Percentiles rank a stretch among this genome's conserved stretches.
phyloP scores from a whole-genome alignment of 805 yeast genomes.

The Torulaspora delbrueckii region DNA sequence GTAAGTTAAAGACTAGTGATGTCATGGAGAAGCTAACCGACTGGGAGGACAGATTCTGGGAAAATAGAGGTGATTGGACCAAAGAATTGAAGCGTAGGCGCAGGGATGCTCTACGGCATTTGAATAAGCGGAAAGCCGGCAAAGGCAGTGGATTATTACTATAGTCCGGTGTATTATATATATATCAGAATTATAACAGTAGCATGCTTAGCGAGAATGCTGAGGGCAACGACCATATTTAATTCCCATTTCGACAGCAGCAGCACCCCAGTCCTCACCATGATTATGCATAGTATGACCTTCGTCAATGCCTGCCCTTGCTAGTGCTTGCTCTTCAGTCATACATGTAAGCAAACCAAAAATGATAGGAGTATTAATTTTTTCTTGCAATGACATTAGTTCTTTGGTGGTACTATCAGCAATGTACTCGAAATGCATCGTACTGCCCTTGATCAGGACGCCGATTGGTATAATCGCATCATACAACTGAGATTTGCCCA shows the following conservation, averaged over 20 bases:
- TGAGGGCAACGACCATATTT: constrained; percentile 37
- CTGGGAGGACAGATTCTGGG: constrained; percentile 80
- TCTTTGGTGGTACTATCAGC: constrained; percentile 85
- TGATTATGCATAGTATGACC: constrained; percentile 72
- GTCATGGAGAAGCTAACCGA: constrained; percentile 37
- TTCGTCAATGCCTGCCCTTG: constrained; percentile 85
- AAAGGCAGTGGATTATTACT: constrained; percentile 8
- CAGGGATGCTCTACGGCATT: constrained; percentile 63
- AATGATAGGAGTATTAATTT: constrained; percentile 70
- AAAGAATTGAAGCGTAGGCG: constrained; percentile 68
- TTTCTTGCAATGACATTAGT: constrained; percentile 74
- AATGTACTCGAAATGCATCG: constrained; percentile 97
- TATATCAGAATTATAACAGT: not conserved
- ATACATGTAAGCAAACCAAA: constrained; percentile 91
- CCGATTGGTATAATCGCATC: constrained; percentile 95
- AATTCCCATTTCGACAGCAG: constrained; percentile 91
- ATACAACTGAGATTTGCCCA: constrained; percentile 40
- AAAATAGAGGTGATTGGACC: constrained; percentile 73
- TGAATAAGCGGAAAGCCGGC: constrained; percentile 41
- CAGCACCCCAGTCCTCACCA: constrained; percentile 98
- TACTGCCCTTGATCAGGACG: constrained; percentile 89
- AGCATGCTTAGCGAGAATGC: constrained; percentile 2
- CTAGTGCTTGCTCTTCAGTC: constrained; percentile 89
- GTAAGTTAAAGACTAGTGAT: constrained; percentile 40
- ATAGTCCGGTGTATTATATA: constrained; percentile 1